Evolutionary conservation across 371 early-diverging fungal genomes (phyloP), one percentile per base, ranked within the genome.

Genomic region (Coemansia linderi): DNA sequence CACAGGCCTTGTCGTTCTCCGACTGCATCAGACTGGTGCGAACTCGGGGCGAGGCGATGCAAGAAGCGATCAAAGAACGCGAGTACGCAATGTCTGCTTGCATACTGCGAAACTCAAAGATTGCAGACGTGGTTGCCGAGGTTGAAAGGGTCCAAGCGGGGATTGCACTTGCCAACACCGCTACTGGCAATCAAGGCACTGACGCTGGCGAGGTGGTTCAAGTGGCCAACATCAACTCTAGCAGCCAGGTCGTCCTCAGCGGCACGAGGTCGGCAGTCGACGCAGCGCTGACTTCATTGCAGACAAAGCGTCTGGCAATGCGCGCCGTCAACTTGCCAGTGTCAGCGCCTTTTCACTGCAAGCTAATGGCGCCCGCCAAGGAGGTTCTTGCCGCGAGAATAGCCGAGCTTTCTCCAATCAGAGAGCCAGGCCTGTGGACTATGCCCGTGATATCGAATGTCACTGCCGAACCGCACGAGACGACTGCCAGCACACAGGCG

Each of bases 291-390:
- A 84, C 88, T 22, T 75, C 85, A 29, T 84, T 97, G 12, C 94
- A 96, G 79, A 81, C 86, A 19, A 84, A 87, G 64, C 86, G 89
- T 24, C 86, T 93, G 50, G 94, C 96, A 9, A 92, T 93, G 15
- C 86, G 94, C 52, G 92, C 95, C 3, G 87, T 96, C 4, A 90
- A 91, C 57, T 76, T 97, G 41, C 95, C 96, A 3, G 98, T 97
- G 2, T 95, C 95, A 84, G 98, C 95, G 10, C 98, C 97, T 2
- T 97, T 97, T 73, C 98, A 97, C 81, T 95, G 95, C 76, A 84
- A 85, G 22, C 78, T 97, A 61, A 93, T 97, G 94, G 80, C 84
- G 40, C 91, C 93, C 15, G 96, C 97, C 3, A 91, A 92, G 0
- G 86, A 87, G 40, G 85, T 73, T 10, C 89, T 97, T 88, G 84